Evolutionary conservation across 768 basidiomycete genomes (phyloP), one percentile per base, ranked within the genome.

Genomic region (Lactifluus echinatus): DNA sequence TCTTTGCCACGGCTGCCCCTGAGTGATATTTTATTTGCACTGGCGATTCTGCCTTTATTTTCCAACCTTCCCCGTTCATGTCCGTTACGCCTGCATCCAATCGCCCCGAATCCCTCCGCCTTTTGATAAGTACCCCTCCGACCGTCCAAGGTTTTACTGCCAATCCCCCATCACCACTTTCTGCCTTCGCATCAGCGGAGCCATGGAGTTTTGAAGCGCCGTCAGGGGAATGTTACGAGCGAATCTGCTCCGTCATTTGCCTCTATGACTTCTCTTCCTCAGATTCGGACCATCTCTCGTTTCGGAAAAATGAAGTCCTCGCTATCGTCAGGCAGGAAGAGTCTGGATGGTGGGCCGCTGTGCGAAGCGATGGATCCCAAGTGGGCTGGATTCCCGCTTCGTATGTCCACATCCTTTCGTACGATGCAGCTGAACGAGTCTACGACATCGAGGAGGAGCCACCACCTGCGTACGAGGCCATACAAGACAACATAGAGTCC

Each of bases 301-400:
- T 90, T 68, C 70, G 69, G 39, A 79, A 79, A 70, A 79, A 81
- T 59, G 87, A 89, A 61, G 78, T 89, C 21, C 70, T 91, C 28
- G 77, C 80, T 23, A 73, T 90, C 50, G 74, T 90, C 44, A 82
- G 81, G 68, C 75, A 79, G 68, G 85, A 89, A 68, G 75, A 77
- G 12, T 79, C 82, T 2, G 88, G 89, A 10, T 90, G 87, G 88
- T 90, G 87, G 86, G 87, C 85, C 19, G 89, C 87, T 19, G 78
- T 85, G 70, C 74, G 80, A 23, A 70, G 70, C 11, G 74, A 74
- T 36, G 78, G 77, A 12, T 72, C 76, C 48, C 67, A 70, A 33
- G 75, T 87, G 31, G 86, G 88, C 45, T 90, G 89, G 89, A 82
- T 90, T 57, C 88, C 88, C 10, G 77, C 80, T 61, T 80, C 83